phyloP scores from a whole-genome alignment of 805 yeast genomes.

The Pichia manshurica region DNA sequence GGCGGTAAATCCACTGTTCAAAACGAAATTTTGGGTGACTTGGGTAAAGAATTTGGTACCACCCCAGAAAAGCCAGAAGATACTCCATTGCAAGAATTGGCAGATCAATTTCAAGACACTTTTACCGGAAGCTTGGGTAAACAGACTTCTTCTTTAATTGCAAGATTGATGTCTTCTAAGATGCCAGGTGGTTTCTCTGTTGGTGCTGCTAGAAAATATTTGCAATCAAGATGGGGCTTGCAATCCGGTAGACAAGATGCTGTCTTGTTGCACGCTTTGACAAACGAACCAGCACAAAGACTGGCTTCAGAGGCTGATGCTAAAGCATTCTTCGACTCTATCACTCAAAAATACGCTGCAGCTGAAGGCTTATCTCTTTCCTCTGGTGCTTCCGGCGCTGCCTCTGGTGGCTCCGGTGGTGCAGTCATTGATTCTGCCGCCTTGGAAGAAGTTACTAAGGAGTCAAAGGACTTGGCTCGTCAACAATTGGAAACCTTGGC shows the following conservation, averaged over 20 bases:
- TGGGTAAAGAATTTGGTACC: constrained; percentile 96
- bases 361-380: constrained; percentile 71
- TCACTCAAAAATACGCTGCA: constrained; percentile 82
- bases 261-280: constrained; percentile 73
- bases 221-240: constrained; percentile 89
- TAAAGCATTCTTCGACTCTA: constrained; percentile 75
- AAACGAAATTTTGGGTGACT: constrained; percentile 96
- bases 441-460: constrained; percentile 72
- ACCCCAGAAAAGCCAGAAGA: constrained; percentile 99
- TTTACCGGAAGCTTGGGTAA: constrained; percentile 89
- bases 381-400: constrained; percentile 55
- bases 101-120: constrained; percentile 89
- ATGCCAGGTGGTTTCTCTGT: constrained; percentile 99
- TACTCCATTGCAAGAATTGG: constrained; percentile 91
- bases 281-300: constrained; percentile 88
- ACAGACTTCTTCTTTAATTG: constrained; percentile 81
- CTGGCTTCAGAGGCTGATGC: constrained; percentile 84
- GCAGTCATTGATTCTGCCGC: constrained; percentile 95
- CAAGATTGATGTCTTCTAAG: constrained; percentile 90
- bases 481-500: constrained; percentile 91
- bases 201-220: constrained; percentile 85
- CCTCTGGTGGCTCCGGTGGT: constrained; percentile 60
- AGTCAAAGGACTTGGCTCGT: constrained; percentile 61
- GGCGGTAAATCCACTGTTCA: constrained; percentile 99
- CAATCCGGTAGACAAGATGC: constrained; percentile 93